phyloP scores from a whole-genome alignment of 768 basidiomycete genomes.

The Agrocybe pediades region DNA sequence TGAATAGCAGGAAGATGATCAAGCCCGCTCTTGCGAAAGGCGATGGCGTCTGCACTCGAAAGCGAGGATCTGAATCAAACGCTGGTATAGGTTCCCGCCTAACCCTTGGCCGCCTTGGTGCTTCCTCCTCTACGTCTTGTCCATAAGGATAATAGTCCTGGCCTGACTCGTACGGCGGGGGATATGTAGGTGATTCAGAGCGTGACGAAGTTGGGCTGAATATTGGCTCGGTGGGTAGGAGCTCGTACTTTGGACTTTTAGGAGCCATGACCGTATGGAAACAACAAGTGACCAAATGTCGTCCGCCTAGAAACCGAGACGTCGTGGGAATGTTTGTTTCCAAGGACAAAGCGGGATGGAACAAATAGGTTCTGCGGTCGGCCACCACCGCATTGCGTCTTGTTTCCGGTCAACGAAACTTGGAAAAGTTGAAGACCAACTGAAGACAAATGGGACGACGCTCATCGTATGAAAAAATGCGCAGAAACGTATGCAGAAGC shows the following conservation, averaged over 20 bases:
- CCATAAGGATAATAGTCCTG: conserved; percentile 6
- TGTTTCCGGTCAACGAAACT: too few relatives aligned
- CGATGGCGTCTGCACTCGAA: conserved; percentile 51
- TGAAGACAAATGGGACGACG: too few relatives aligned
- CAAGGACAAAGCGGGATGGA: background rate
- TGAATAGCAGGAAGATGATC: conserved; percentile 38
- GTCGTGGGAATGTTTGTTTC: background rate
- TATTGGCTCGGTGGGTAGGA: conserved; percentile 11
- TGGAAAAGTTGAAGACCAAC: too few relatives aligned
- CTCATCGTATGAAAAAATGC: too few relatives aligned
- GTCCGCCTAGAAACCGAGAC: too few relatives aligned
- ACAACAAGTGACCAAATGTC: background rate
- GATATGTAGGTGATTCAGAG: conserved; percentile 16
- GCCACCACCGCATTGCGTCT: too few relatives aligned
- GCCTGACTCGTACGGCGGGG: conserved; percentile 18
- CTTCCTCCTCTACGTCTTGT: conserved; percentile 20
- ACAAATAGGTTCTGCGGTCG: background rate
- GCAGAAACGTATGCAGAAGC: too few relatives aligned
- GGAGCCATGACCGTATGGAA: conserved; percentile 15
- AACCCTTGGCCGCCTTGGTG: conserved; percentile 14
- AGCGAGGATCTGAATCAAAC: conserved; percentile 42
- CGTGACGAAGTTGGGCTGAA: conserved; percentile 15
- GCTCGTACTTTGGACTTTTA: conserved; percentile 17
- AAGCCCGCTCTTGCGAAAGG: conserved; percentile 52
- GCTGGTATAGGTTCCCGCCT: conserved; percentile 19